Percentiles rank a stretch among this genome's conserved stretches.
These are phyloP conservation scores for Micromonas commoda DNA, from an alignment of 139 green algal genomes.

Conservation along the genomic window DNA sequence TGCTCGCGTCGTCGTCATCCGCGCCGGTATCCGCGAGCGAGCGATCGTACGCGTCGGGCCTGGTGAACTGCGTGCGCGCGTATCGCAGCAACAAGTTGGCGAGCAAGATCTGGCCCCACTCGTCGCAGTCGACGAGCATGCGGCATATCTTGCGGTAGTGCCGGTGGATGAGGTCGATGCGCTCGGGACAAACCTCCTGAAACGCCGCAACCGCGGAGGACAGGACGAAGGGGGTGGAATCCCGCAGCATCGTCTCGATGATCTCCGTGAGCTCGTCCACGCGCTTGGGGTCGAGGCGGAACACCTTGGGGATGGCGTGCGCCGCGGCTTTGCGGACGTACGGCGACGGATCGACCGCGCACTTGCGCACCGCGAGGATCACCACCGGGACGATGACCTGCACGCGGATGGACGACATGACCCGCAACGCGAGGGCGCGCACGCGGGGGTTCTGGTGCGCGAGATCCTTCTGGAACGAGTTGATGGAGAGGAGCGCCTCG, in stretches of 20 bases:
- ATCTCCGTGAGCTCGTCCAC: conserved; percentile 39
- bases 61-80: conserved; percentile 27
- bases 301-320: conserved; percentile 32
- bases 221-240: conserved; percentile 41
- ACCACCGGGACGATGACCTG: conserved; percentile 34
- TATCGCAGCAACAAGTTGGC: conserved; percentile 27
- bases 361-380: conserved; percentile 31
- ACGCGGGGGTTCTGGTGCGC: conserved; percentile 35
- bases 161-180: conserved; percentile 27
- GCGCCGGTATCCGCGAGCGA: background rate
- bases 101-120: conserved; percentile 30
- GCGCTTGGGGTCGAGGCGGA: background rate
- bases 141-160: conserved; percentile 32
- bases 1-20: no score
- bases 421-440: conserved; percentile 40
- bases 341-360: conserved; percentile 34
- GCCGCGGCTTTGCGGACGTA: conserved; percentile 37
- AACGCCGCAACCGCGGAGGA: conserved; percentile 26
- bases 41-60: conserved; percentile 3
- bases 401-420: conserved; percentile 44
- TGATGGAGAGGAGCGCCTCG: conserved; percentile 46
- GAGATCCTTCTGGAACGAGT: conserved; percentile 48
- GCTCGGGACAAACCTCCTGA: conserved; percentile 27
- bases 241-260: conserved; percentile 45
- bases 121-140: conserved; percentile 34